Conservation (phyloP, 108 stramenopile species). For the Pseudonitzschia multiseries region DNA sequence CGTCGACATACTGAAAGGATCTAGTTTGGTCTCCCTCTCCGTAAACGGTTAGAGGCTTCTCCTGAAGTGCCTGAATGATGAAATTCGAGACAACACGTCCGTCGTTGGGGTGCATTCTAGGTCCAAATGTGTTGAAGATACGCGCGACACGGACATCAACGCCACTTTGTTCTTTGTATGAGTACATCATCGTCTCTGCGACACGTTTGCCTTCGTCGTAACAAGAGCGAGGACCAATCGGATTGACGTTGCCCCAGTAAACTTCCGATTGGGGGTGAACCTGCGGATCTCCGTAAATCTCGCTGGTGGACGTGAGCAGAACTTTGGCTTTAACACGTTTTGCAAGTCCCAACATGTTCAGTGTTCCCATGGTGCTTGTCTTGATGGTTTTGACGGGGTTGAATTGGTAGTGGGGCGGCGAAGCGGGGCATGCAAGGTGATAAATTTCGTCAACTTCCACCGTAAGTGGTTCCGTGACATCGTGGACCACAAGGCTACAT, state of each 20-base stretch:
- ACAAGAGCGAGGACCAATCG: conserved; percentile 96
- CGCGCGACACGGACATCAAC: conserved; percentile 97
- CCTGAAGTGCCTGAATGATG: conserved; percentile 97
- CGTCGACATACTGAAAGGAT: conserved; percentile 97
- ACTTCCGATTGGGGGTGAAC: conserved; percentile 94
- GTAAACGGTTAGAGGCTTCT: conserved; percentile 96
- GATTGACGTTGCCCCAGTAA: conserved; percentile 99
- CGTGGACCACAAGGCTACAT: conserved; percentile 83
- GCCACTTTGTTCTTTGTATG: conserved; percentile 88
- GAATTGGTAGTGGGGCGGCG: conserved; percentile 99
- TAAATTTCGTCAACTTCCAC: conserved; percentile 99
- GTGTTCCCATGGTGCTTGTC: conserved; percentile 94
- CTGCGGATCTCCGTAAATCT: conserved; percentile 88
- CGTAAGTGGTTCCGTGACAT: conserved; percentile 96
- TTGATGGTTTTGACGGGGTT: conserved; percentile 99
- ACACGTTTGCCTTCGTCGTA: conserved; percentile 99
- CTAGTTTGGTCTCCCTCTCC: conserved; percentile 96
- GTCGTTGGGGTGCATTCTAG: conserved; percentile 99
- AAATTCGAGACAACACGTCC: conserved; percentile 99
- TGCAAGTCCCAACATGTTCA: conserved; percentile 99
- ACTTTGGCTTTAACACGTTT: conserved; percentile 96
- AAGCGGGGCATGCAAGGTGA: conserved; percentile 99
- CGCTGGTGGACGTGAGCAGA: conserved; percentile 93
- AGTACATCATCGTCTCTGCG: conserved; percentile 99
- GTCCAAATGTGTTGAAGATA: conserved; percentile 99